phyloP scores from a whole-genome alignment of 2,329 filamentous ascomycete species.

The Scorias spongiosa region DNA sequence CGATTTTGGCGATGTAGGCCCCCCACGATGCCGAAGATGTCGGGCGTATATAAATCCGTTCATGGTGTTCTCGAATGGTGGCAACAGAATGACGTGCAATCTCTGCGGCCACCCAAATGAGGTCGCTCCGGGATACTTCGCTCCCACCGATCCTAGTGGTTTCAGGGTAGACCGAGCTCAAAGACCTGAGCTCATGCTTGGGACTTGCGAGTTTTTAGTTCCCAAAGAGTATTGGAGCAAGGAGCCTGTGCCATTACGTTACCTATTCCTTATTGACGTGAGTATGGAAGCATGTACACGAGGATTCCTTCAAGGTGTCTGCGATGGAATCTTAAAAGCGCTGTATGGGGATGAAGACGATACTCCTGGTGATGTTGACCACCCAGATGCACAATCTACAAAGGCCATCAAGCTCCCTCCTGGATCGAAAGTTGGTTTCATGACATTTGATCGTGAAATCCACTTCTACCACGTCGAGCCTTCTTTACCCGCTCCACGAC shows the following conservation, averaged over 20 bases:
- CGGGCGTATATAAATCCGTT: slow-evolving; percentile 97
- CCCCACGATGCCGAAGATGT: slow-evolving; percentile 82
- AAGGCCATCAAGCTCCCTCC: slow-evolving; percentile 47
- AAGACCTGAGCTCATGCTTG: slow-evolving; percentile 74
- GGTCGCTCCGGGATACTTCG: slow-evolving; percentile 81
- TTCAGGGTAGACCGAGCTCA: slow-evolving; percentile 77
- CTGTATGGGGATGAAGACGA: slow-evolving; percentile 57
- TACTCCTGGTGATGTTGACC: slow-evolving; percentile 33
- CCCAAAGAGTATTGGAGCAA: slow-evolving; percentile 98
- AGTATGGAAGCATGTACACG: slow-evolving; percentile 83
- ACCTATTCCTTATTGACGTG: slow-evolving; percentile 85
- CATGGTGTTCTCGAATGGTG: slow-evolving; percentile 89
- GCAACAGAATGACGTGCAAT: slow-evolving; percentile 95
- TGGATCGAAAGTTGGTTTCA: slow-evolving; percentile 79
- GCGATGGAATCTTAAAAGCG: slow-evolving; percentile 70
- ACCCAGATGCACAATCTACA: slow-evolving; percentile 34
- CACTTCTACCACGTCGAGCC: slow-evolving; percentile 93
- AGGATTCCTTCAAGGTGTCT: slow-evolving; percentile 79
- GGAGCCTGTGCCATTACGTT: slow-evolving; percentile 73
- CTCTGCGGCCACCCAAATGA: slow-evolving; percentile 97
- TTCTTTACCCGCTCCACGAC: slow-evolving; percentile 72
- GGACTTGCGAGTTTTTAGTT: slow-evolving; percentile 90
- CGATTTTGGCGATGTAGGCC: slow-evolving; percentile 84
- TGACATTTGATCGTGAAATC: slow-evolving; percentile 91
- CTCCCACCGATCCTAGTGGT: slow-evolving; percentile 74